Evolutionary conservation across 148 eudicot species (phyloP).

Genomic region (Rhododendron henanense): DNA sequence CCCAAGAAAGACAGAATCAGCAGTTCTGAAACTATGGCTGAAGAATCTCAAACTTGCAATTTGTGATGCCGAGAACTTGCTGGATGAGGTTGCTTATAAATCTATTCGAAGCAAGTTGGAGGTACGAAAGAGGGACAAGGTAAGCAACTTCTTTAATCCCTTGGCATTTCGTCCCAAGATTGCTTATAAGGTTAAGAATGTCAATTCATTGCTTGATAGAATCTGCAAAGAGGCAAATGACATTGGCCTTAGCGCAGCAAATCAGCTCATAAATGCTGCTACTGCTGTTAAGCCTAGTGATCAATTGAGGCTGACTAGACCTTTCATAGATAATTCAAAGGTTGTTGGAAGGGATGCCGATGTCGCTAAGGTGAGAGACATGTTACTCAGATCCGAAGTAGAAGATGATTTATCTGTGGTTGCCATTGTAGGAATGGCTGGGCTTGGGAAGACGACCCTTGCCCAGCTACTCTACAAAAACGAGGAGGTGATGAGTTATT

Average conservation of each 20-base stretch:
- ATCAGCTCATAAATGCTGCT: too few species aligned
- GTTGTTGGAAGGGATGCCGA: conserved; percentile 12
- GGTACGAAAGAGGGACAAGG: not conserved
- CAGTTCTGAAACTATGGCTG: too few species aligned
- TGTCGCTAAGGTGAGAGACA: not conserved
- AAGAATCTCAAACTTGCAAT: too few species aligned
- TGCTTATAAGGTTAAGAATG: not conserved
- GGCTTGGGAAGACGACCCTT: not conserved
- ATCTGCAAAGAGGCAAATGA: not conserved
- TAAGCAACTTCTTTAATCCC: not conserved
- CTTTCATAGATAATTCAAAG: too few species aligned
- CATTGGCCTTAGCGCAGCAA: too few species aligned
- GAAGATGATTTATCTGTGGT: not conserved
- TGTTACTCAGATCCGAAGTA: not conserved
- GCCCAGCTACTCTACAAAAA: not conserved
- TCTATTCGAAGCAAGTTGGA: not conserved
- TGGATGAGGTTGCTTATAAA: too few species aligned
- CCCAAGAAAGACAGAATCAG: too few species aligned
- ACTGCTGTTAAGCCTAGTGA: too few species aligned
- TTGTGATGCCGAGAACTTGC: too few species aligned
- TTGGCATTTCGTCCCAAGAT: not conserved
- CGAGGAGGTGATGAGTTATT: not conserved
- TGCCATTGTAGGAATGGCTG: conserved; percentile 9
- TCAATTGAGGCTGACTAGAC: too few species aligned
- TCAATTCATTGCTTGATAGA: not conserved